Base-by-base conservation (phyloP, 75 land plant species). In the Gnetum montanum region DNA sequence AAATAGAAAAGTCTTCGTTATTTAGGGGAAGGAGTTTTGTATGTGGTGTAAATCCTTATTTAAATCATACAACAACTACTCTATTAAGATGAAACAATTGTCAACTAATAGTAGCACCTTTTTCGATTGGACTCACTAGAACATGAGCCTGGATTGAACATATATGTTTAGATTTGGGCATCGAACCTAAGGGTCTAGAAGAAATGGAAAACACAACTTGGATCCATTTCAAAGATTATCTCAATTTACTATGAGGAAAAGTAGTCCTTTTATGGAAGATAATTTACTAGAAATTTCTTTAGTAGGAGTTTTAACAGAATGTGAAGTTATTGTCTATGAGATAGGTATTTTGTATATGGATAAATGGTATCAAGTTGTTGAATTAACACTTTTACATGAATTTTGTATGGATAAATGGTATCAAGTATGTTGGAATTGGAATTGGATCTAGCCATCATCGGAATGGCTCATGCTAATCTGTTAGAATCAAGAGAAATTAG, bases 271-370 rank as follows among this genome's bases (percentile, higher is more conserved):
- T 22, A 65, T 65, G 63, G 35, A 27, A 22, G 43, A 65, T 23
- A 65, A 57, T 65, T 6, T 58, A 15, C 37, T 57, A 58, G 34
- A 65, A 65, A 30, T 65, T 4, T 65, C 38, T 43, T 6, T 43
- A 65, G 62, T 43, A 54, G 46, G 61, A 57, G 57, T 57, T 22
- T 47, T 65, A 46, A 56, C 58, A 25, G 19, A 15, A 48, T 61
- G 63, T 61, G 63, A 58, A 34, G 27, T 65, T 18, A 66, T 66
- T 33, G 20, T 45, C 59, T 54, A 54, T 28, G 31, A 64, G 43
- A 37, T 64, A 27, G 33, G 66, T 31, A 64, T 64, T 43, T 47
- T 19, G 27, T 64, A 64, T 38, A 49, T 31, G 34, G 54, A 49
- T 62, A 62, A 62, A 62, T 4, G 12, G 36, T 48, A 61, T 61